Percentiles rank a stretch among this genome's conserved stretches.
Conservation (phyloP, 177 flowering plant species). For the Vitis hybrid region DNA sequence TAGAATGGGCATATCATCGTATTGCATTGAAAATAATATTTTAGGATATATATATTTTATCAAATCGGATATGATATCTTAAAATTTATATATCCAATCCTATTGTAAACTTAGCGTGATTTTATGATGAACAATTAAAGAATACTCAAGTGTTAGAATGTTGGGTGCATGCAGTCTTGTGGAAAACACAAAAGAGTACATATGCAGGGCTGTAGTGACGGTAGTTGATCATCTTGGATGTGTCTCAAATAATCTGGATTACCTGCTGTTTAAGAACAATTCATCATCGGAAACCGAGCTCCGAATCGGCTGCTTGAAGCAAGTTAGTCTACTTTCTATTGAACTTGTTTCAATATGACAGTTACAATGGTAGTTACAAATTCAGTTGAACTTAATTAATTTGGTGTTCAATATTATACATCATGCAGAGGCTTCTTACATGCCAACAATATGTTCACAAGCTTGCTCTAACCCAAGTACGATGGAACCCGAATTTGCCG, state of each 20-base stretch:
- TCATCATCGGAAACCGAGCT: slow-evolving; percentile 41
- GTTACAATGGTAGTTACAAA: background rate
- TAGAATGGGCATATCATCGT: fast-evolving
- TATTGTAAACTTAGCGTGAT: too few relatives aligned
- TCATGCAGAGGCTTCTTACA: slow-evolving; percentile 44
- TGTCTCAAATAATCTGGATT: slow-evolving; percentile 53
- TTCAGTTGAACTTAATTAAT: background rate
- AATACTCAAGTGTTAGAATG: too few relatives aligned
- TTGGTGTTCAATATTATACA: background rate
- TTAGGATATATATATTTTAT: too few relatives aligned
- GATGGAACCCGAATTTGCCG: slow-evolving; percentile 33
- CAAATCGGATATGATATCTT: too few relatives aligned
- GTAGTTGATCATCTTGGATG: slow-evolving; percentile 80
- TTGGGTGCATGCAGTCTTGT: slow-evolving; percentile 42
- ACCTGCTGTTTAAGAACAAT: slow-evolving; percentile 25
- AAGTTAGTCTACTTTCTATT: slow-evolving; percentile 26
- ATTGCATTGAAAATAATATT: too few relatives aligned
- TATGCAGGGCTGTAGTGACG: slow-evolving; percentile 66
- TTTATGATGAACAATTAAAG: too few relatives aligned
- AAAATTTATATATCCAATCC: fast-evolving
- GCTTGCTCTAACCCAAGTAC: slow-evolving; percentile 35
- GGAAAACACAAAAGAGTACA: slow-evolving; percentile 68
- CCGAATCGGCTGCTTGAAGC: slow-evolving; percentile 53
- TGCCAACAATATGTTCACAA: slow-evolving; percentile 44
- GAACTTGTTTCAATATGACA: background rate